Percentiles rank a stretch among this genome's conserved stretches.
phyloP scores from a whole-genome alignment of 768 basidiomycete genomes.

The Gymnopilus junonius region DNA sequence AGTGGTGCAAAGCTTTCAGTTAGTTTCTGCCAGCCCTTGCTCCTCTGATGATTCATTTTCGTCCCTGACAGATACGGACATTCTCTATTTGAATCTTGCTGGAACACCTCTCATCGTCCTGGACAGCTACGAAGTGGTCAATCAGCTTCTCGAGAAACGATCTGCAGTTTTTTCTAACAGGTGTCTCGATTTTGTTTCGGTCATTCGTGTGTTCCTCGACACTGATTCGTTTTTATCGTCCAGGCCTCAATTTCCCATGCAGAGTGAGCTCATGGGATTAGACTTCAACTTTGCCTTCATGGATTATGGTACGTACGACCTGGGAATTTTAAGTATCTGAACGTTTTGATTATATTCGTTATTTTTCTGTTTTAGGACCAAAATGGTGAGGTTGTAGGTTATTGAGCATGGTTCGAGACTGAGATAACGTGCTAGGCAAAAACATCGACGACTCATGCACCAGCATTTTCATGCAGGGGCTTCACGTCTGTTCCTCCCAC shows the following conservation, averaged over 20 bases:
- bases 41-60: background rate
- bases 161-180: constrained; percentile 36
- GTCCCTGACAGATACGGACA: constrained; percentile 29
- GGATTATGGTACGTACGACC: constrained; percentile 18
- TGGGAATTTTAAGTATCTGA: constrained; percentile 21
- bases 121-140: constrained; percentile 39
- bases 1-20: constrained; percentile 26
- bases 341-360: background rate
- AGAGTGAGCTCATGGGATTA: constrained; percentile 30
- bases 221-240: background rate
- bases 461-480: constrained; percentile 18
- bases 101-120: constrained; percentile 34
- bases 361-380: constrained; percentile 14
- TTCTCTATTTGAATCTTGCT: constrained; percentile 30
- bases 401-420: background rate
- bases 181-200: background rate
- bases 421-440: constrained; percentile 13
- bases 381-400: constrained; percentile 20
- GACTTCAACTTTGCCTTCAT: constrained; percentile 24
- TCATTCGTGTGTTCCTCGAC: background rate
- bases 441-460: constrained; percentile 21
- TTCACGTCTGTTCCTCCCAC: constrained; percentile 25
- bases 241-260: constrained; percentile 24
- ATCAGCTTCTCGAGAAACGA: constrained; percentile 47
- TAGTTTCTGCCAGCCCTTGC: background rate